These are phyloP conservation scores for Batkoa obscura DNA, from an alignment of 371 early-diverging fungal species.

Conservation along the genomic window DNA sequence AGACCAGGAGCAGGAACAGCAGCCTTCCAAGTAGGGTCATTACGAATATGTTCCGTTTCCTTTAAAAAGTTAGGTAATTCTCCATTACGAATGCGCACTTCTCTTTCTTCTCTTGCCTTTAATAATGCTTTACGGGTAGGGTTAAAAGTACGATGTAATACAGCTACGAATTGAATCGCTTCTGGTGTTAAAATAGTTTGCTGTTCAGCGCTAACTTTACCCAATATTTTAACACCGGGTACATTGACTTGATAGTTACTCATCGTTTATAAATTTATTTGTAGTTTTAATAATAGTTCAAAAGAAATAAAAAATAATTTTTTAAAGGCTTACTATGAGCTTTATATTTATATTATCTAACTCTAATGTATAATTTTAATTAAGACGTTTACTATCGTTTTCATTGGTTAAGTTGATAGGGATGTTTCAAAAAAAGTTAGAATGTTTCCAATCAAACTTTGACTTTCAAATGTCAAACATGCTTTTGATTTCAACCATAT, in stretches of 20 bases:
- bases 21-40: slow-evolving; percentile 71
- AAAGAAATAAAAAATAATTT: too few species aligned
- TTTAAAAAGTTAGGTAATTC: slow-evolving; percentile 75
- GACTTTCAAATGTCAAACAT: too few species aligned
- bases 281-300: too few species aligned
- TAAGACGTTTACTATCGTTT: too few species aligned
- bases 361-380: too few species aligned
- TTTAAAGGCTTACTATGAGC: too few species aligned
- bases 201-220: slow-evolving; percentile 28
- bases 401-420: too few species aligned
- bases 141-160: slow-evolving; percentile 75
- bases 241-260: slow-evolving; percentile 10
- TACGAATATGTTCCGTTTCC: slow-evolving; percentile 74
- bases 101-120: slow-evolving; percentile 46
- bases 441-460: too few species aligned
- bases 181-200: slow-evolving; percentile 54
- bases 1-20: slow-evolving; percentile 81
- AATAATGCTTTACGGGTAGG: slow-evolving; percentile 59
- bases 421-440: too few species aligned
- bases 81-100: slow-evolving; percentile 60
- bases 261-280: too few species aligned
- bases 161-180: slow-evolving; percentile 63
- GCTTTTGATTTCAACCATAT: too few species aligned
- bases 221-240: slow-evolving; percentile 43
- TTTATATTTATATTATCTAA: too few species aligned